Evolutionary conservation across 1,139 yeast species (phyloP), one percentile per base, ranked within the genome.

Genomic region (Geotrichum cucujoidarum): DNA sequence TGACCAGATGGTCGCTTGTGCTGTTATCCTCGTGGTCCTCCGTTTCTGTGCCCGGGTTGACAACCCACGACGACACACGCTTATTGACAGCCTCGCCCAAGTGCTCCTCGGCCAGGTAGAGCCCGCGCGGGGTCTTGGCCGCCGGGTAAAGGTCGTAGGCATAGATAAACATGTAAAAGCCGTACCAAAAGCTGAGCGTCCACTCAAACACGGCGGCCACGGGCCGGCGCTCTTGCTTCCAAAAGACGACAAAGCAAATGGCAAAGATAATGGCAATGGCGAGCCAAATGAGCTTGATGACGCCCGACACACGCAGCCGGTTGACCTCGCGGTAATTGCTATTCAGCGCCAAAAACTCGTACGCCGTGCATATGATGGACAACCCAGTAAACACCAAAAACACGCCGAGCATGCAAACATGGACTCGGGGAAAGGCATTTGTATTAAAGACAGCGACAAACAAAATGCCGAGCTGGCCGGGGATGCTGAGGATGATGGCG

Each of bases 131-230:
- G 43, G 57, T 60, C 51, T 60, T 59, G 31, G 81, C 78, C 29
- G 84, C 80, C 0, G 90, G 85, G 60, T 76, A 75, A 58, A 89
- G 74, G 62, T 90, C 97, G 56, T 78, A 73, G 2, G 83, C 70
- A 68, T 92, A 75, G 53, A 83, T 69, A 8, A 83, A 63, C 58
- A 83, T 76, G 53, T 85, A 72, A 33, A 83, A 62, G 8, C 95
- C 94, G 62, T 86, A 89, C 80, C 87, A 83, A 67, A 82, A 90
- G 6, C 90, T 81, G 40, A 89, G 67, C 7, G 79, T 61, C 97
- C 97, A 90, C 65, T 90, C 97, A 63, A 84, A 81, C 14, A 70
- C 69, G 0, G 85, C 69, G 2, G 78, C 86, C 21, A 80, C 74
- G 47, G 74, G 68, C 33, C 72, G 67, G 10, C 68, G 51, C 35